Conservation (phyloP, 2,329 filamentous ascomycete species). For the Fusarium sp. region DNA sequence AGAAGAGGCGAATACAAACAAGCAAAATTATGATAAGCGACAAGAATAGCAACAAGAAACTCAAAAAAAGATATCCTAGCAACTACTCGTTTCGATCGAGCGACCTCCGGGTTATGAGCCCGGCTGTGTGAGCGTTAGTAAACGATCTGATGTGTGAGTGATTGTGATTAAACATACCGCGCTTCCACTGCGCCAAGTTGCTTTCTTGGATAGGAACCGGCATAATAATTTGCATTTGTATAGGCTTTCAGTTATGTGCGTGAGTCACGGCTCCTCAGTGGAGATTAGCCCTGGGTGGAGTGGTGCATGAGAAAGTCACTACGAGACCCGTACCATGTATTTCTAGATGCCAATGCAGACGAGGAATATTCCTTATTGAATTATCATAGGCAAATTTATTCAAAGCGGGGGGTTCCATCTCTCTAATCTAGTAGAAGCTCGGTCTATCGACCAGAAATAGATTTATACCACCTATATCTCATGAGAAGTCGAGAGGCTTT, state of each 20-base stretch:
- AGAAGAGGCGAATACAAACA: neutral
- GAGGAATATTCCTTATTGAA: too few species aligned
- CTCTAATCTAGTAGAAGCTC: too few species aligned
- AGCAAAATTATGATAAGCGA: too few species aligned
- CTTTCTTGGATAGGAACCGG: conserved; percentile 11
- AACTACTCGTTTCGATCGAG: conserved; percentile 33
- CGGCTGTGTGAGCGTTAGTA: conserved; percentile 24
- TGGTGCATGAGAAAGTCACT: neutral
- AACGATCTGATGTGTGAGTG: neutral
- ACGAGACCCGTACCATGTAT: neutral
- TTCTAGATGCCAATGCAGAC: too few species aligned
- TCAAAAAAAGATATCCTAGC: conserved; percentile 19
- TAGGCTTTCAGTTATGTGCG: neutral
- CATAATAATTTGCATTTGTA: neutral
- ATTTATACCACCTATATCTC: neutral
- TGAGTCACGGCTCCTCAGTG: conserved; percentile 12
- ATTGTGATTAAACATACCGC: conserved; percentile 9
- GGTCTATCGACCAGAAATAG: neutral
- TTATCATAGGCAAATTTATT: too few species aligned
- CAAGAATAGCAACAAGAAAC: neutral
- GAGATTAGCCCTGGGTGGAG: conserved; percentile 24
- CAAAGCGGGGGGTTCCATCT: too few species aligned
- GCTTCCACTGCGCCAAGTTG: conserved; percentile 34
- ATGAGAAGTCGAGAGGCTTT: neutral
- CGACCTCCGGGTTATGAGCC: conserved; percentile 33